Evolutionary conservation across 2,329 filamentous ascomycete species (phyloP).

Genomic region (Verticillium nubilum): DNA sequence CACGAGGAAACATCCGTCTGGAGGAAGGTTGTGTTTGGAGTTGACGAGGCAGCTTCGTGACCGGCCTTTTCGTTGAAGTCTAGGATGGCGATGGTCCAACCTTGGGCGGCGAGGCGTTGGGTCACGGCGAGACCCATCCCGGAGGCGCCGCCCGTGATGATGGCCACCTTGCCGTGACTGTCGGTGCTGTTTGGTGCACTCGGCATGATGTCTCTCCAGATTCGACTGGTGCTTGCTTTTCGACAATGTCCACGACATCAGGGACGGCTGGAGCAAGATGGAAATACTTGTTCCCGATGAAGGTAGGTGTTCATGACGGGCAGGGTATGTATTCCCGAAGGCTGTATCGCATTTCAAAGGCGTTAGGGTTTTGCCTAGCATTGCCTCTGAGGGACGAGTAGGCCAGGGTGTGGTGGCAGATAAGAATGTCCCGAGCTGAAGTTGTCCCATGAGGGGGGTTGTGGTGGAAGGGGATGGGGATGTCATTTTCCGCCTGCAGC

Average conservation of each 20-base stretch:
- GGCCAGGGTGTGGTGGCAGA: no score
- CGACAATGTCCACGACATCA: background rate
- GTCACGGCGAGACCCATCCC: conserved; percentile 18
- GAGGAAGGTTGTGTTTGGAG: conserved; percentile 2
- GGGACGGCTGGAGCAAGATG: no score
- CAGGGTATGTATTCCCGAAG: no score
- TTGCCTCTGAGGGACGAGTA: no score
- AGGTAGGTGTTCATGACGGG: no score
- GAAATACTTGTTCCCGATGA: no score
- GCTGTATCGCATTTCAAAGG: no score
- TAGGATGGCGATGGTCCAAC: conserved; percentile 13
- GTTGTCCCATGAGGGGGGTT: no score
- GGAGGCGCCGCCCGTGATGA: conserved; percentile 14
- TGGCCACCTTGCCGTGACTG: conserved; percentile 8
- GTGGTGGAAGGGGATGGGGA: no score
- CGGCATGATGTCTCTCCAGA: background rate
- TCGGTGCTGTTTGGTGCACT: background rate
- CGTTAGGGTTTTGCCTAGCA: no score
- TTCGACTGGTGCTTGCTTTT: background rate
- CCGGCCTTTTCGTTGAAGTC: conserved; percentile 15
- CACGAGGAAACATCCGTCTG: conserved; percentile 12
- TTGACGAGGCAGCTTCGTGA: background rate
- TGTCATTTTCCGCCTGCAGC: no score
- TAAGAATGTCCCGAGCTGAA: no score
- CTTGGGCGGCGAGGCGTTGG: conserved; percentile 9